Evolutionary conservation across 2,329 filamentous ascomycete species (phyloP), one percentile per base, ranked within the genome.

Genomic region (Monilinia fructigena): DNA sequence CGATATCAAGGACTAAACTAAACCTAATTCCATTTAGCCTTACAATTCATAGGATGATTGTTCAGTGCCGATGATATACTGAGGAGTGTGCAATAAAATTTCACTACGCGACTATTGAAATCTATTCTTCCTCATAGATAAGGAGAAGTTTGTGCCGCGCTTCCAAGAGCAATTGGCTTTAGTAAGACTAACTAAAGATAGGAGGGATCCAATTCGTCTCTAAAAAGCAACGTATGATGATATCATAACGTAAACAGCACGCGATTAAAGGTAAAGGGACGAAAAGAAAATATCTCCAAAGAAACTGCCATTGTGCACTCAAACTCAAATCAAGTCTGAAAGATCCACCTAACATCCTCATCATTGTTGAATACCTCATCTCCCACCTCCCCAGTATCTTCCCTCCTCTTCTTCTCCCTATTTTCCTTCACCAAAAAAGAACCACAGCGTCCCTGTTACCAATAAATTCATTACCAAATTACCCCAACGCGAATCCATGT

Each of bases 401-500:
- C 75, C 28, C 82, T 74, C 4, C 64, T 76, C 16, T 81, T 82
- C 55, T 87, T 83, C 35, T 73, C 76, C 69, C 72, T 77, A 72
- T 92, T 92, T 75, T 89, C 85, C 66, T 77, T 80, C 58, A 78
- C 82, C 68, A 91, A 74, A 1, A 1, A 85, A 75, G 67, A 78
- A 76, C 74, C 85, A 89, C 42, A 90, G 72, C 0, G 82, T 70
- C 0, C 75, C 73, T 0, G 85, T 84, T 0, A 89, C 83, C 0
- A 81, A 68, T 0, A 86, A 77, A 67, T 90, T 90, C 0, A 80
- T 82, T 1, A 83, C 73, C 3, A 91, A 76, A 73, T 91, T 91
- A 91, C 0, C 80, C 87, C 54, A 91, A 73, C 0, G 88, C 87
- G 71, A 91, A 84, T 0, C 83, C 83, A 74, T 92, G 89, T 0